Conservation (phyloP, 1,139 yeast species). For the Debaryomyces fabryi region DNA sequence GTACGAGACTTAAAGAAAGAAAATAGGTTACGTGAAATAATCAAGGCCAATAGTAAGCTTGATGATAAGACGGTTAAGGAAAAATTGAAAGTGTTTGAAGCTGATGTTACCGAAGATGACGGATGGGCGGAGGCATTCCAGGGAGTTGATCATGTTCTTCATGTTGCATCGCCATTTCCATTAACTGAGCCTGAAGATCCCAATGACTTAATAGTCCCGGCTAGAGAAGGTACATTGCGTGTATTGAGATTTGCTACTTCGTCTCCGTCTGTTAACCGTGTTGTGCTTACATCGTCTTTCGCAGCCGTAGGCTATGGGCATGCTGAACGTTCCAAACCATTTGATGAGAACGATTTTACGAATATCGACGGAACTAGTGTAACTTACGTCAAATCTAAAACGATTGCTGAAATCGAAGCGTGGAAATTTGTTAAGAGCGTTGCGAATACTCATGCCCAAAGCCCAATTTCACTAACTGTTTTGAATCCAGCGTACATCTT, state of each 20-base stretch:
- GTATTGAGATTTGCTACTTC: constrained; percentile 14
- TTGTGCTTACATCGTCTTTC: constrained; percentile 24
- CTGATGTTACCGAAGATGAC: constrained; percentile 17
- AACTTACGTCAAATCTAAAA: constrained; percentile 17
- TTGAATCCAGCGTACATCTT: constrained; percentile 21
- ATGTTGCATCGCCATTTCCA: constrained; percentile 19
- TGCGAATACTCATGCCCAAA: constrained; percentile 8
- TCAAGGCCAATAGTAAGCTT: constrained; percentile 5
- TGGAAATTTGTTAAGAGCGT: constrained; percentile 15
- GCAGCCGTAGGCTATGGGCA: constrained; percentile 17
- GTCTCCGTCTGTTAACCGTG: constrained; percentile 20
- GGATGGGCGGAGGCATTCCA: constrained; percentile 19
- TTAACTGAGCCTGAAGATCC: constrained; percentile 12
- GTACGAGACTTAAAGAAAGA: constrained; percentile 10
- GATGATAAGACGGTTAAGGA: neutral
- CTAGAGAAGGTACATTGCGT: constrained; percentile 16
- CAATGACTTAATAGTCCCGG: constrained; percentile 12
- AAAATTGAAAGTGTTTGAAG: constrained; percentile 7
- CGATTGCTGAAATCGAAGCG: constrained; percentile 17
- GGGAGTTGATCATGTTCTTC: constrained; percentile 18
- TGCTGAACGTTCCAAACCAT: neutral
- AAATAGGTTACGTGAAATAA: constrained; percentile 1
- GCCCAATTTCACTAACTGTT: constrained; percentile 15
- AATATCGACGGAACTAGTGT: constrained; percentile 11
- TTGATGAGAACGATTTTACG: constrained; percentile 11